These are phyloP conservation scores for Quercus lobata DNA, from an alignment of 331 rosid genomes.

Conservation along the genomic window DNA sequence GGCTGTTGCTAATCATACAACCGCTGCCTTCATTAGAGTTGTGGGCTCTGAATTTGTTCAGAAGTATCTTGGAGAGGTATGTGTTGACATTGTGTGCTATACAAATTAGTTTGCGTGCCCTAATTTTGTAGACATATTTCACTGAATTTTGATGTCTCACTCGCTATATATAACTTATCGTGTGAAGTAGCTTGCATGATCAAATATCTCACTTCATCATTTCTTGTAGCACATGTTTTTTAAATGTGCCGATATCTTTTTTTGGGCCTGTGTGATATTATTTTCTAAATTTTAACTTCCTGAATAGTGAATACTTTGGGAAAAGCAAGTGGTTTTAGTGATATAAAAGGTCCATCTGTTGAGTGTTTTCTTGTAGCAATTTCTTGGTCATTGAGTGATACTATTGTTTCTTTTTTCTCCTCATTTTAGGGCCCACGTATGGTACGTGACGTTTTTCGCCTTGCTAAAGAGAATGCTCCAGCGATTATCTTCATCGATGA, in stretches of 20 bases:
- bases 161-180: background rate
- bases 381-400: background rate
- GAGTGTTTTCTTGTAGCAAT: background rate
- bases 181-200: background rate
- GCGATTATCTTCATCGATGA: slow-evolving; percentile 98
- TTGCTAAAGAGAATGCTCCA: slow-evolving; percentile 98
- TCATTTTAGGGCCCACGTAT: slow-evolving; percentile 76
- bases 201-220: background rate
- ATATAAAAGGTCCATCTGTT: background rate
- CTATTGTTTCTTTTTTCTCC: background rate
- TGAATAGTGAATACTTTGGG: background rate
- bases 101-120: background rate
- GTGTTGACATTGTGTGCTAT: slow-evolving; percentile 5
- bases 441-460: slow-evolving; percentile 99
- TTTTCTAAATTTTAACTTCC: background rate
- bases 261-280: background rate
- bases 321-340: background rate
- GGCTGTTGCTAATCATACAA: slow-evolving; percentile 98
- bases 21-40: slow-evolving; percentile 99
- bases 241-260: background rate
- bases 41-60: slow-evolving; percentile 99
- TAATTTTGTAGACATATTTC: background rate
- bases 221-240: too few species aligned
- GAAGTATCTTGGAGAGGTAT: slow-evolving; percentile 98
- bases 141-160: background rate